Evolutionary conservation across 805 yeast genomes (phyloP), one percentile per base, ranked within the genome.

Genomic region (Cyberlindnera veronae): DNA sequence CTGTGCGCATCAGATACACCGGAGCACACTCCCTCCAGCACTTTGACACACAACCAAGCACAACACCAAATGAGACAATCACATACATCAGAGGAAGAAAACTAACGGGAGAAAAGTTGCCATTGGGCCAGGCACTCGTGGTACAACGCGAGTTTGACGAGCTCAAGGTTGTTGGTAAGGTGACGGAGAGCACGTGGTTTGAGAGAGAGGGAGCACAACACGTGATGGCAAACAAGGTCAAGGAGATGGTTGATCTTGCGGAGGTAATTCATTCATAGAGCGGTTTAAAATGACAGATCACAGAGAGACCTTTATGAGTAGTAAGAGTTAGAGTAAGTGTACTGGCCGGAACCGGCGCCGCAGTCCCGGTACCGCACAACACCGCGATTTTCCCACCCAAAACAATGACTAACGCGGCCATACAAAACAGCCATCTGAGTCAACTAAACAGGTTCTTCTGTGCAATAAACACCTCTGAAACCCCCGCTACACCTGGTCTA

Each of bases 171-270:
- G 33, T 46, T 17, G 54, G 60, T 1, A 24, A 30, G 4, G 27
- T 48, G n/a, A 32, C 36, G 1, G 38, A 42, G 10, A 22, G 59
- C 7, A 29, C 47, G 4, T 64, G 67, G 50, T 66, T 55, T 43
- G 71, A 67, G 43, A 58, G 71, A 41, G 71, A 67, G 32, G 71
- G 71, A 1, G 60, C 60, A 38, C 54, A 53, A 13, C 35, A 41
- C 10, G 45, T 60, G 16, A 41, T 55, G 13, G 31, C 37, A 4
- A 51, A 52, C 6, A 66, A 58, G 42, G 34, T 61, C 27, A 36
- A 37, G 3, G 62, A 57, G 41, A 57, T 64, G 39, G n/a, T 53
- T 5, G 57, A 59, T 21, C 47, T 55, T 7, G 44, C 63, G 6
- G 51, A 57, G 2, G 18, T 51, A 13, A 47, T 54, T n/a, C n/a